These are phyloP conservation scores for Ophiostoma tasmaniense DNA, from an alignment of 2,329 filamentous ascomycete genomes.

Conservation along the genomic window DNA sequence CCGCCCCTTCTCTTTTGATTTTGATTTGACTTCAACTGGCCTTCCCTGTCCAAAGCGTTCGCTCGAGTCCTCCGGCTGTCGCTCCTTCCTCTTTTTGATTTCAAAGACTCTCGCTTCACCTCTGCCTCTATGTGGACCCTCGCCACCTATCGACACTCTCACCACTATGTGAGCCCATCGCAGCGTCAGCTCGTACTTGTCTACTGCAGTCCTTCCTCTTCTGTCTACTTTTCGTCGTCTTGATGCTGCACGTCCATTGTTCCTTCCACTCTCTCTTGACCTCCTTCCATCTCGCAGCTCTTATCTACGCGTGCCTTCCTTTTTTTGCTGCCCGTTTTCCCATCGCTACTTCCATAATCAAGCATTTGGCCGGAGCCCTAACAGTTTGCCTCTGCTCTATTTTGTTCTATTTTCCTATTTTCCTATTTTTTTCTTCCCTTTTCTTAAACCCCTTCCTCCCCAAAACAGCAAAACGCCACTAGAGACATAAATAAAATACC, in stretches of 20 bases:
- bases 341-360: conserved; percentile 11
- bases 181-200: not conserved
- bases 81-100: not conserved
- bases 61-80: not conserved
- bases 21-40: too few relatives aligned
- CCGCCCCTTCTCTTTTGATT: too few relatives aligned
- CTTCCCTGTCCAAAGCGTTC: too few relatives aligned
- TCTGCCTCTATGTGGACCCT: not conserved
- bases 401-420: not conserved
- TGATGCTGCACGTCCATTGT: not conserved
- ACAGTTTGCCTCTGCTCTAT: not conserved
- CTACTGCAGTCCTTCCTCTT: not conserved
- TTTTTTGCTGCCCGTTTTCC: conserved; percentile 8
- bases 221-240: not conserved
- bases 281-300: not conserved
- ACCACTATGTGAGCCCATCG: not conserved
- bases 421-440: not conserved
- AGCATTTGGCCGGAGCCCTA: conserved; percentile 14
- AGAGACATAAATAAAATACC: conserved; percentile 15
- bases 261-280: not conserved
- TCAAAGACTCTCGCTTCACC: not conserved
- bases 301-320: conserved; percentile 13
- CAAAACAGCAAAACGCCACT: conserved; percentile 15
- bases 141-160: not conserved
- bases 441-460: not conserved